phyloP scores from a whole-genome alignment of 129 eudicot species.

The Flaveria trinervia region DNA sequence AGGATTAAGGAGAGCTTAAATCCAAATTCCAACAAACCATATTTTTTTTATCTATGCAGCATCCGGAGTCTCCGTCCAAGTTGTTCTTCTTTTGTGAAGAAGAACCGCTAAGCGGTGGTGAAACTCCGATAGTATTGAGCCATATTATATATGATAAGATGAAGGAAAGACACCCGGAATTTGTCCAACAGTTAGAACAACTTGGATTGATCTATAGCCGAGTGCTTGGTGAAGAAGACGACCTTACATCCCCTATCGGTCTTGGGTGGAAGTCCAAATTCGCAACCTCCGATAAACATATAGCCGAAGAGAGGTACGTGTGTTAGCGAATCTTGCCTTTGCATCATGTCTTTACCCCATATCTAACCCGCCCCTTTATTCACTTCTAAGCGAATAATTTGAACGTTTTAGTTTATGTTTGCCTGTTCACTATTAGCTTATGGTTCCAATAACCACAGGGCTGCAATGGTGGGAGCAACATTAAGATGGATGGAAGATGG shows the following conservation, averaged over 20 bases:
- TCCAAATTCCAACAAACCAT: neutral
- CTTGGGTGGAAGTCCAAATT: conserved; percentile 24
- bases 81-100: conserved; percentile 23
- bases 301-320: conserved; percentile 15
- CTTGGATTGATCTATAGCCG: conserved; percentile 47
- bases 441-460: conserved; percentile 7
- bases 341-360: too few relatives aligned
- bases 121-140: conserved; percentile 31
- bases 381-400: neutral
- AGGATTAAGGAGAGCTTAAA: too few relatives aligned
- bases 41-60: neutral
- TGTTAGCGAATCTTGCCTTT: neutral
- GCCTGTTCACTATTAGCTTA: too few relatives aligned
- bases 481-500: conserved; percentile 25
- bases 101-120: conserved; percentile 11
- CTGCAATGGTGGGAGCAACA: conserved; percentile 28
- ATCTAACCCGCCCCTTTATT: neutral
- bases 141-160: conserved; percentile 39
- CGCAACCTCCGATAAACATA: neutral
- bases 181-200: conserved; percentile 57
- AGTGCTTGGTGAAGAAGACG: conserved; percentile 14
- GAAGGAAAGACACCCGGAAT: conserved; percentile 64
- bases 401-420: neutral
- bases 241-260: conserved; percentile 18
- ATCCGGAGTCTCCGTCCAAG: conserved; percentile 11